Conservation (phyloP, 257 asterid species). For the Solanum infundibuliforme region DNA sequence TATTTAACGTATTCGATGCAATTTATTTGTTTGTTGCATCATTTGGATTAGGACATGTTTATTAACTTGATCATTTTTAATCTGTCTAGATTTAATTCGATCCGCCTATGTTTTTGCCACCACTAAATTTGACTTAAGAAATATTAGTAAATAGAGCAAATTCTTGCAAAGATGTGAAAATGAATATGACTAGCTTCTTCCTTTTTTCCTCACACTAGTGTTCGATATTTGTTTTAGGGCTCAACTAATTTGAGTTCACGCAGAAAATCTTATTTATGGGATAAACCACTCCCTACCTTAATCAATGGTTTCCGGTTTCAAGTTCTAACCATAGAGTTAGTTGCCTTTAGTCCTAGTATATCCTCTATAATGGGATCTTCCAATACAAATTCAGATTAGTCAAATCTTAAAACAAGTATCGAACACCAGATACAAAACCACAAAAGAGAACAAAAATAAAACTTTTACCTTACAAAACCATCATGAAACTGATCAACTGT, state of each 20-base stretch:
- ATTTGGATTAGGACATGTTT: too few relatives aligned
- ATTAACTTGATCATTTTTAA: too few relatives aligned
- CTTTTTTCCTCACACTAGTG: neutral
- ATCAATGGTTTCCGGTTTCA: neutral
- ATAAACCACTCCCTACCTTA: neutral
- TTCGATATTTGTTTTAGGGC: neutral
- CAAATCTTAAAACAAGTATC: fast-evolving
- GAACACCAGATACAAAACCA: neutral
- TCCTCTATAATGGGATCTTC: neutral
- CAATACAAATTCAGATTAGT: neutral
- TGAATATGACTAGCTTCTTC: neutral
- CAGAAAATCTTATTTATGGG: neutral
- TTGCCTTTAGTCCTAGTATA: neutral
- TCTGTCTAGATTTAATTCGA: too few relatives aligned
- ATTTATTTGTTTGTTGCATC: too few relatives aligned
- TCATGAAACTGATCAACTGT: conserved; percentile 83
- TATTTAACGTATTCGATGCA: too few relatives aligned
- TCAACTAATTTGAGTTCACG: neutral
- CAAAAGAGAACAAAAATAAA: neutral
- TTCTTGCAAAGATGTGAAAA: neutral
- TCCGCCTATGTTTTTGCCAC: too few relatives aligned
- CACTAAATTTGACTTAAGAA: neutral
- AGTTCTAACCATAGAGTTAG: neutral
- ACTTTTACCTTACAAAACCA: conserved; percentile 60
- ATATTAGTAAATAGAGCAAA: neutral